Percentiles rank a stretch among this genome's conserved stretches.
These are phyloP conservation scores for Cadophora malorum DNA, from an alignment of 2,329 filamentous ascomycete species.

Conservation along the genomic window DNA sequence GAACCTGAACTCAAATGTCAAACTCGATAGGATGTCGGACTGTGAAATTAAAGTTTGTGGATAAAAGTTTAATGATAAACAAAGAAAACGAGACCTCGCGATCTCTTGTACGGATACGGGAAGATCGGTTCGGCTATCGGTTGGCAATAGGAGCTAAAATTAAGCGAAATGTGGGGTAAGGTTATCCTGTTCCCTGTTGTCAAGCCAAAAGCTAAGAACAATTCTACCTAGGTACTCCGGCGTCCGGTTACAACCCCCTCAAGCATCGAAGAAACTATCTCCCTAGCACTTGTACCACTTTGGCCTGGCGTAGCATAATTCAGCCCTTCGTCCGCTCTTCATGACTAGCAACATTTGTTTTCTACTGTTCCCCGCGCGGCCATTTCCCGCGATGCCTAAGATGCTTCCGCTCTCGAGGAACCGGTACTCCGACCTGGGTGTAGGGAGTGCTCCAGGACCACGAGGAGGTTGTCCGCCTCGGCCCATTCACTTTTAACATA, in stretches of 20 bases:
- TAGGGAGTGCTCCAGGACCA: neutral
- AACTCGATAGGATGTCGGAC: neutral
- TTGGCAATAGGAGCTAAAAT: neutral
- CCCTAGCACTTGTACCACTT: neutral
- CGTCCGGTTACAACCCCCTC: neutral
- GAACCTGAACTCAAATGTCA: neutral
- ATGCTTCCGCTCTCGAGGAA: neutral
- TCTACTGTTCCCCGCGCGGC: neutral
- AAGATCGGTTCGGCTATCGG: slow-evolving; percentile 13
- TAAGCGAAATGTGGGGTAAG: slow-evolving; percentile 26
- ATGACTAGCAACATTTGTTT: neutral
- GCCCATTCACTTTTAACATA: neutral
- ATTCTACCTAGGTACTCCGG: neutral
- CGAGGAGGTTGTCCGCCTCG: neutral
- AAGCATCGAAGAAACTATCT: neutral
- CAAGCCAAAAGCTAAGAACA: neutral
- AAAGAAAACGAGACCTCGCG: slow-evolving; percentile 8
- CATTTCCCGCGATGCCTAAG: neutral
- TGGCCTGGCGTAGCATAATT: neutral
- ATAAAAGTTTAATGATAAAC: neutral
- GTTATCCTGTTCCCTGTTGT: neutral
- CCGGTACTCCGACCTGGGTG: neutral
- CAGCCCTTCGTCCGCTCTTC: neutral
- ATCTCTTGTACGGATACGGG: neutral
- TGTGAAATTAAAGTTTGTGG: neutral